phyloP scores from a whole-genome alignment of 495 filamentous ascomycete genomes.

The Cercophora newfieldiana region DNA sequence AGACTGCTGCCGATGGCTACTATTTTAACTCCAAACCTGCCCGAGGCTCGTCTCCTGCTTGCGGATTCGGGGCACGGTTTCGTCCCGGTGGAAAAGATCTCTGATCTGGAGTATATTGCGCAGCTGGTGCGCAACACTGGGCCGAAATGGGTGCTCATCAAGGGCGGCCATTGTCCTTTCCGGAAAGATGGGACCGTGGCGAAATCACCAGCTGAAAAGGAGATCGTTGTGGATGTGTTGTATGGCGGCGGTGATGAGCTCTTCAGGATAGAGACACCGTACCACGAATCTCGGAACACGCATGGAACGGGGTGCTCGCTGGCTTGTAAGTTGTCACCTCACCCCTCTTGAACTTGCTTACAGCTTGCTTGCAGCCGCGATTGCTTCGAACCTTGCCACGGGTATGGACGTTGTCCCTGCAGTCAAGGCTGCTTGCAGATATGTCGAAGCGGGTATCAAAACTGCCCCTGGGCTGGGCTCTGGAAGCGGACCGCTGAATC shows the following conservation, averaged over 20 bases:
- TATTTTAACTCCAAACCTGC: slow-evolving; percentile 87
- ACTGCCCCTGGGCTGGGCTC: slow-evolving; percentile 71
- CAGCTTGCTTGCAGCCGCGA: slow-evolving; percentile 59
- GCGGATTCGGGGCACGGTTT: slow-evolving; percentile 53
- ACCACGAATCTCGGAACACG: slow-evolving; percentile 72
- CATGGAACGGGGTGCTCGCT: slow-evolving; percentile 96
- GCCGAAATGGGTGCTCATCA: slow-evolving; percentile 77
- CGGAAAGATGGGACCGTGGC: slow-evolving; percentile 59
- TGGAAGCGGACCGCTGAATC: slow-evolving; percentile 88
- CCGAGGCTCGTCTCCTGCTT: slow-evolving; percentile 78
- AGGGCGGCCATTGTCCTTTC: slow-evolving; percentile 90
- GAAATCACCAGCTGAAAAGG: slow-evolving; percentile 54
- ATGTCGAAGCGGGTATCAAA: slow-evolving; percentile 81
- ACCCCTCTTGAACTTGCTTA: not conserved
- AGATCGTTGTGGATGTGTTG: slow-evolving; percentile 73
- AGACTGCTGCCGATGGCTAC: slow-evolving; percentile 74
- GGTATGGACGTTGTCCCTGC: slow-evolving; percentile 59
- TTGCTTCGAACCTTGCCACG: slow-evolving; percentile 79
- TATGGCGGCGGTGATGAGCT: slow-evolving; percentile 44
- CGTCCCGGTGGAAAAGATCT: slow-evolving; percentile 52
- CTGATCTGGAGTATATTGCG: slow-evolving; percentile 68
- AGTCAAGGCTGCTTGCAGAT: slow-evolving; percentile 70
- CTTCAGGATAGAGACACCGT: slow-evolving; percentile 64
- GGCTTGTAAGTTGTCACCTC: slow-evolving; percentile 61
- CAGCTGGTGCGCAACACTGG: slow-evolving; percentile 65